Evolutionary conservation across 2,329 filamentous ascomycete genomes (phyloP).

Genomic region (Neopestalotiopsis clavispora): DNA sequence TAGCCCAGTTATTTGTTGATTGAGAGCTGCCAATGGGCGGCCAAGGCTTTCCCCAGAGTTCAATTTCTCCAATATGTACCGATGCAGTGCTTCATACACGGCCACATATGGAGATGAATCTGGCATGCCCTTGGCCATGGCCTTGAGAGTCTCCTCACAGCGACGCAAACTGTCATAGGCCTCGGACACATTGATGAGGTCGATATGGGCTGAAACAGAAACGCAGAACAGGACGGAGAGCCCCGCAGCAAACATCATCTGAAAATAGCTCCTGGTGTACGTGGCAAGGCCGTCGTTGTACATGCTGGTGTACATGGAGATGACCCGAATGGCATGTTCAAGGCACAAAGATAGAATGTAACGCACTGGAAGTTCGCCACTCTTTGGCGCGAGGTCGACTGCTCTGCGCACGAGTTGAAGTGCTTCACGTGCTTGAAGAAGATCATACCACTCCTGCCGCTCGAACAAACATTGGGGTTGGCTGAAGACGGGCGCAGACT

Average conservation of each 20-base stretch:
- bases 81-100: conserved; percentile 33
- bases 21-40: conserved; percentile 10
- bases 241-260: conserved; percentile 50
- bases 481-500: conserved; percentile 35
- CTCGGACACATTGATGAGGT: conserved; percentile 8
- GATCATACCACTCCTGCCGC: conserved; percentile 48
- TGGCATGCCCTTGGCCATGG: conserved; percentile 32
- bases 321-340: conserved; percentile 39
- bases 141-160: conserved; percentile 29
- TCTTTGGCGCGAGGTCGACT: conserved; percentile 43
- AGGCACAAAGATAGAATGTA: conserved; percentile 40
- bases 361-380: conserved; percentile 36
- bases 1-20: neutral
- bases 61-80: conserved; percentile 23
- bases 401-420: conserved; percentile 45
- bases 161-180: conserved; percentile 18
- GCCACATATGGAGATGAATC: conserved; percentile 32
- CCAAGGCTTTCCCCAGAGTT: conserved; percentile 2
- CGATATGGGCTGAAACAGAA: conserved; percentile 19
- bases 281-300: conserved; percentile 42
- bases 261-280: conserved; percentile 53
- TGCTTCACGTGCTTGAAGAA: conserved; percentile 45
- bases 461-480: conserved; percentile 46
- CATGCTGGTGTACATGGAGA: conserved; percentile 43
- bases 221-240: conserved; percentile 41